phyloP scores from a whole-genome alignment of 2,329 filamentous ascomycete species.

The Sclerotinia spermophila region DNA sequence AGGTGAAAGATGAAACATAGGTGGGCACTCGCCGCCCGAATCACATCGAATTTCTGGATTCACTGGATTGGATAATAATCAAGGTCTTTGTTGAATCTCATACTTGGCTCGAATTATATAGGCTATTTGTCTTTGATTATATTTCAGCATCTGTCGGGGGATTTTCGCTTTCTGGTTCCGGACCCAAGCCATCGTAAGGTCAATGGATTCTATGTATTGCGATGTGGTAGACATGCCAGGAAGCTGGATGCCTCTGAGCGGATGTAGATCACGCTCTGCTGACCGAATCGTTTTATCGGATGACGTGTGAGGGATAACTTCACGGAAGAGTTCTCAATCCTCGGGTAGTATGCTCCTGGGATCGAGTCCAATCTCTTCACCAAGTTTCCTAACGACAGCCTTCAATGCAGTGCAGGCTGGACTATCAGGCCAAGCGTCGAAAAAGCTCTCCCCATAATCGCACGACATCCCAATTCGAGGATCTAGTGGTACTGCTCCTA shows the following conservation, averaged over 20 bases:
- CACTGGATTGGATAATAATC: not conserved
- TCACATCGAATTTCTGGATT: not conserved
- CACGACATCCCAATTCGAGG: conserved; percentile 94
- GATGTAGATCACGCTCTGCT: not conserved
- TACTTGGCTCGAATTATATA: not conserved
- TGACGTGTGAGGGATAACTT: not conserved
- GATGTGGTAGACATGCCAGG: not conserved
- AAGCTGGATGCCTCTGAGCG: not conserved
- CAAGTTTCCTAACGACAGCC: conserved; percentile 72
- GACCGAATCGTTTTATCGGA: not conserved
- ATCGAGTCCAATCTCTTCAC: conserved; percentile 54
- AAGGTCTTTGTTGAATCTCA: not conserved
- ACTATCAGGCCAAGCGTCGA: conserved; percentile 89
- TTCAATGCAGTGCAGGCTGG: conserved; percentile 82
- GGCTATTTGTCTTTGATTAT: not conserved
- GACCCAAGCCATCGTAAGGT: not conserved
- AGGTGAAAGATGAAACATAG: not conserved
- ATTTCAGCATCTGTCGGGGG: not conserved
- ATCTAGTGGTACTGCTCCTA: conserved; percentile 87
- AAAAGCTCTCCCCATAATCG: conserved; percentile 96
- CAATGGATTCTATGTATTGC: not conserved
- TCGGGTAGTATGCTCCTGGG: conserved; percentile 13
- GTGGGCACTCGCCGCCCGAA: not conserved
- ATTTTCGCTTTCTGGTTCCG: not conserved
- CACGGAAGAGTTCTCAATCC: conserved; percentile 4